phyloP scores from a whole-genome alignment of 768 basidiomycete species.

The Sporobolomyces pararoseus region DNA sequence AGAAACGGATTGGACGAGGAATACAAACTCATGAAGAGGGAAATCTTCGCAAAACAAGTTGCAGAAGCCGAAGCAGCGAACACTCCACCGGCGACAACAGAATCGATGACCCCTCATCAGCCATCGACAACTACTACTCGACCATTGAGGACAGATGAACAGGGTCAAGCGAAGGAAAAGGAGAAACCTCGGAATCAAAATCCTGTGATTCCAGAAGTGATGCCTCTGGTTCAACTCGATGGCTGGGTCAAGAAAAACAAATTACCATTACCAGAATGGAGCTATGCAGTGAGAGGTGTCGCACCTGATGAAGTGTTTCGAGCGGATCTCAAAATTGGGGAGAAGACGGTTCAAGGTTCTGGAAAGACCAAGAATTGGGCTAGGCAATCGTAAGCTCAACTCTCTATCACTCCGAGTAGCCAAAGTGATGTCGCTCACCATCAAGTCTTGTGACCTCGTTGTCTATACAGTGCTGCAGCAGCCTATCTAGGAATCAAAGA shows the following conservation, averaged over 20 bases:
- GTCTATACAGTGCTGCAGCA: constrained; percentile 12
- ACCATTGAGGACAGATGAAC: not conserved
- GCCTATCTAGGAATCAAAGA: not conserved
- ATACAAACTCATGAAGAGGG: not conserved
- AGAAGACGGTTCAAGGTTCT: not conserved
- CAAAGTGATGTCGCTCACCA: not conserved
- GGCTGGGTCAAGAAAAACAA: not conserved
- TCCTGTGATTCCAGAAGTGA: not conserved
- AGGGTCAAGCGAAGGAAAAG: not conserved
- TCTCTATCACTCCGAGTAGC: not conserved
- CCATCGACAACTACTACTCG: too few species aligned
- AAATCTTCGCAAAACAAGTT: not conserved
- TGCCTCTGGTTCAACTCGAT: constrained; percentile 6
- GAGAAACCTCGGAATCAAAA: not conserved
- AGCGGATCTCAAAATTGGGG: constrained; percentile 11
- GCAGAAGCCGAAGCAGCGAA: too few species aligned
- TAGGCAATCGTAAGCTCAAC: constrained; percentile 2
- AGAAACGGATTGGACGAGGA: not conserved
- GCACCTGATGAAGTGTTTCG: not conserved
- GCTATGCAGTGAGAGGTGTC: not conserved
- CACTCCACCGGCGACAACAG: too few species aligned
- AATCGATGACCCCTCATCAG: too few species aligned
- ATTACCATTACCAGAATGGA: not conserved
- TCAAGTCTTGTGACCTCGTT: too few species aligned
- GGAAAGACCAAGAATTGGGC: constrained; percentile 8